A percentile compares a stretch with the other conserved stretches of the same genome.
These are phyloP conservation scores for Eucalyptus dawsonii DNA, from an alignment of 345 rosid species.

Conservation along the genomic window DNA sequence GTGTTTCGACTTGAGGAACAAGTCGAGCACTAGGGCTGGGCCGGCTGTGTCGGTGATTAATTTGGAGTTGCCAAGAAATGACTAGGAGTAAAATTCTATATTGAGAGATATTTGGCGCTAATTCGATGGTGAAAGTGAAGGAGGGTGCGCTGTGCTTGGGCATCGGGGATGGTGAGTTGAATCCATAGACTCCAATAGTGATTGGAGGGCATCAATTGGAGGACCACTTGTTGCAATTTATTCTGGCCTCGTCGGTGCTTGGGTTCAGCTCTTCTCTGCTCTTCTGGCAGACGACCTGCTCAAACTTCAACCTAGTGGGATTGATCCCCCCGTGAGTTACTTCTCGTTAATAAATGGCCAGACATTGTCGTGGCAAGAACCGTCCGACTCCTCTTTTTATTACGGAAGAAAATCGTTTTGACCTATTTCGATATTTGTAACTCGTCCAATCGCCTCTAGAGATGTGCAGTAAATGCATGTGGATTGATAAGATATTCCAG, in stretches of 20 bases:
- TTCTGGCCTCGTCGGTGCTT: constrained; percentile 13
- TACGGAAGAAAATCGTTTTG: neutral
- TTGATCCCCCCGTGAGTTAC: neutral
- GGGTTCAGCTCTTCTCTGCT: constrained; percentile 17
- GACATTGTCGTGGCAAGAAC: neutral
- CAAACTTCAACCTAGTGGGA: constrained; percentile 39
- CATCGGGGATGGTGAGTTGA: constrained; percentile 12
- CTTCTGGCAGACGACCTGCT: constrained; percentile 24
- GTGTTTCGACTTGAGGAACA: neutral
- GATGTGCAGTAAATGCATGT: neutral
- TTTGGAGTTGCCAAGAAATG: constrained; percentile 9
- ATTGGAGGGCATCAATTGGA: constrained; percentile 23
- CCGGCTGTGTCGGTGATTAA: constrained; percentile 11
- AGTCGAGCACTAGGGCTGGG: neutral
- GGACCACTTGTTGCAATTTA: constrained; percentile 13
- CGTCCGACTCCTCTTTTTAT: neutral
- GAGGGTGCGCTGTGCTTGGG: constrained; percentile 13
- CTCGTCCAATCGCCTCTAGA: neutral
- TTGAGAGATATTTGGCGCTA: constrained; percentile 21
- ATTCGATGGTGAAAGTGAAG: constrained; percentile 23
- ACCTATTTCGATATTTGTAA: neutral
- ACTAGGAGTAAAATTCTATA: neutral
- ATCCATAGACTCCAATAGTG: constrained; percentile 5
- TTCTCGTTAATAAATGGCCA: neutral
- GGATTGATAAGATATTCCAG: neutral